These are phyloP conservation scores for Carpinus viminea DNA, from an alignment of 306 rosid species.

Conservation along the genomic window DNA sequence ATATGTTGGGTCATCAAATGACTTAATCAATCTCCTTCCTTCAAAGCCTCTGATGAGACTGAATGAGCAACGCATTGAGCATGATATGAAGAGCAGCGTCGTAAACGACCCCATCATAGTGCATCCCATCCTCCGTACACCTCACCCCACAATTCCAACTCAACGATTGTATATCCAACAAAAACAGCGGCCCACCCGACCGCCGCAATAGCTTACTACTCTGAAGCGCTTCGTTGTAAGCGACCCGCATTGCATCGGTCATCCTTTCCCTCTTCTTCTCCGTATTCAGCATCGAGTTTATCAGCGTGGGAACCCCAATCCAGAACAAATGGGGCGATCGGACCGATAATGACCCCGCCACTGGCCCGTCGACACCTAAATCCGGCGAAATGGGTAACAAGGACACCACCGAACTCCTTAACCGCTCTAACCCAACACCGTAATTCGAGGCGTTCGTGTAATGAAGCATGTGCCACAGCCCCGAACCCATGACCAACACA, in stretches of 20 bases:
- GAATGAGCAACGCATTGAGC: slow-evolving; percentile 88
- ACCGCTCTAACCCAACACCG: slow-evolving; percentile 32
- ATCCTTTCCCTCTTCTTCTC: slow-evolving; percentile 84
- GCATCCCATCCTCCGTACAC: slow-evolving; percentile 95
- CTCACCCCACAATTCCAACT: slow-evolving; percentile 93
- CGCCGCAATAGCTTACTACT: slow-evolving; percentile 56
- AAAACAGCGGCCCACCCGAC: slow-evolving; percentile 69
- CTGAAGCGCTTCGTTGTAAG: slow-evolving; percentile 54
- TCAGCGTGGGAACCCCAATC: slow-evolving; percentile 80
- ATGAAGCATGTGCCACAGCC: slow-evolving; percentile 89
- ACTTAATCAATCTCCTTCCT: slow-evolving; percentile 24
- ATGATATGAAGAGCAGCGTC: slow-evolving; percentile 79
- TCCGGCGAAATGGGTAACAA: slow-evolving; percentile 59
- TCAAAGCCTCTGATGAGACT: slow-evolving; percentile 94
- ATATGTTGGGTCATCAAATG: slow-evolving; percentile 21
- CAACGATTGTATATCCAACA: slow-evolving; percentile 71
- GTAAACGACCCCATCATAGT: slow-evolving; percentile 72
- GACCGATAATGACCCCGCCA: slow-evolving; percentile 42
- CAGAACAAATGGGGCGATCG: slow-evolving; percentile 80
- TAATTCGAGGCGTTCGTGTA: slow-evolving; percentile 64
- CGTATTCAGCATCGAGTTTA: slow-evolving; percentile 84
- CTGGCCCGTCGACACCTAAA: slow-evolving; percentile 41
- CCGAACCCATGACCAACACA: slow-evolving; percentile 78
- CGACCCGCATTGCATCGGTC: slow-evolving; percentile 60
- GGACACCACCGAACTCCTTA: slow-evolving; percentile 52